Evolutionary conservation across 2,329 filamentous ascomycete genomes (phyloP).

Genomic region (Monosporascus sp.): DNA sequence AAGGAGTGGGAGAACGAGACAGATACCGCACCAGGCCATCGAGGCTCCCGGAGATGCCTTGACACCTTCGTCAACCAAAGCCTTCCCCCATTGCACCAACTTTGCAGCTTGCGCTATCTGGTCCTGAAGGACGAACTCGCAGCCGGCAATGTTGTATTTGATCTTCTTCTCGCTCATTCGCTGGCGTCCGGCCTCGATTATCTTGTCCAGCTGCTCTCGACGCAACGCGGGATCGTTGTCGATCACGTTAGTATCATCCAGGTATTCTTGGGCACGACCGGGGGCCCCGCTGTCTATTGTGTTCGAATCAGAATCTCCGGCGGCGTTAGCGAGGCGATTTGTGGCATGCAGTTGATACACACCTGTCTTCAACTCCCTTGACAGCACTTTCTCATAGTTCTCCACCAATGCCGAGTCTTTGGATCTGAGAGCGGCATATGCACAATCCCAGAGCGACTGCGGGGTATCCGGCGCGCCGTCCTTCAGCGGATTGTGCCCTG

Average conservation of each 20-base stretch:
- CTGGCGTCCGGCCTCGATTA: conserved; percentile 11
- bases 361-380: too few relatives aligned
- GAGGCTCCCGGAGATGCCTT: conserved; percentile 26
- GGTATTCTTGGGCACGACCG: too few relatives aligned
- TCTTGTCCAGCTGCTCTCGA: not conserved
- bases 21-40: conserved; percentile 30
- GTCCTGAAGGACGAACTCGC: conserved; percentile 5
- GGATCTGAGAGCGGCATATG: conserved; percentile 19
- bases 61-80: conserved; percentile 20
- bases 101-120: conserved; percentile 16
- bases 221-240: too few relatives aligned
- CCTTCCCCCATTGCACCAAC: conserved; percentile 16
- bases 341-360: too few relatives aligned
- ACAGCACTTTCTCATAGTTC: conserved; percentile 20
- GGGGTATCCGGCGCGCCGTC: too few relatives aligned
- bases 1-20: conserved; percentile 29
- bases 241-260: too few relatives aligned
- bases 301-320: too few relatives aligned
- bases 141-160: not conserved
- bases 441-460: conserved; percentile 21
- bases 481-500: too few relatives aligned
- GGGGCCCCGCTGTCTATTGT: too few relatives aligned
- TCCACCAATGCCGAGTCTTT: conserved; percentile 12
- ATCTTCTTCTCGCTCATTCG: conserved; percentile 12
- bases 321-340: too few relatives aligned